These are phyloP conservation scores for Lentinula sp. DNA, from an alignment of 768 basidiomycete species.

Conservation along the genomic window DNA sequence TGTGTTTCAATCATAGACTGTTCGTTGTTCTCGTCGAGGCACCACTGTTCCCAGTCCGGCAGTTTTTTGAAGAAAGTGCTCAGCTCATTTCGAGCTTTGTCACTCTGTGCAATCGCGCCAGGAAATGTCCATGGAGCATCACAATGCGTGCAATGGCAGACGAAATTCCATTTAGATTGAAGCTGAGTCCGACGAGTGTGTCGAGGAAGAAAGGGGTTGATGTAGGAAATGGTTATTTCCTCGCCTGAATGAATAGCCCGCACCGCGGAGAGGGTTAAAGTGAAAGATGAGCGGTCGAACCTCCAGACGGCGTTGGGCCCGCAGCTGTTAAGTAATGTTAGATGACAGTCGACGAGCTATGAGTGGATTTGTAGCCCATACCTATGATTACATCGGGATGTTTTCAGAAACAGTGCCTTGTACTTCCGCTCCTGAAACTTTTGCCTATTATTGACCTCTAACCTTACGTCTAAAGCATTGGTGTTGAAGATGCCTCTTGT, in stretches of 20 bases:
- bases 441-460: background rate
- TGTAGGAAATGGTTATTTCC: slow-evolving; percentile 5
- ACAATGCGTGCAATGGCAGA: background rate
- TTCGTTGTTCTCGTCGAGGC: background rate
- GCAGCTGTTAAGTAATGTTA: background rate
- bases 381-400: slow-evolving; percentile 5
- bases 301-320: slow-evolving; percentile 4
- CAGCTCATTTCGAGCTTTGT: background rate
- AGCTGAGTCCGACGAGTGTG: background rate
- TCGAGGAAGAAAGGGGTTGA: background rate
- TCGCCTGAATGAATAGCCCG: background rate
- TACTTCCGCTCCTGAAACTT: background rate
- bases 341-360: background rate
- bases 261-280: background rate
- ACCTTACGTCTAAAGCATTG: background rate
- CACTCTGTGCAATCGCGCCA: background rate
- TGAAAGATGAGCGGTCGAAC: background rate
- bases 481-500: background rate
- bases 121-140: slow-evolving; percentile 1
- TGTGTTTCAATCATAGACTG: background rate
- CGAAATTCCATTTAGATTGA: background rate
- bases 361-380: background rate
- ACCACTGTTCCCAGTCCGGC: slow-evolving; percentile 2
- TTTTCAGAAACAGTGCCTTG: background rate
- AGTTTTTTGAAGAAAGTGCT: background rate